Base-by-base conservation (phyloP, 306 rosid genomes). In the Erythrophleum fordii region DNA sequence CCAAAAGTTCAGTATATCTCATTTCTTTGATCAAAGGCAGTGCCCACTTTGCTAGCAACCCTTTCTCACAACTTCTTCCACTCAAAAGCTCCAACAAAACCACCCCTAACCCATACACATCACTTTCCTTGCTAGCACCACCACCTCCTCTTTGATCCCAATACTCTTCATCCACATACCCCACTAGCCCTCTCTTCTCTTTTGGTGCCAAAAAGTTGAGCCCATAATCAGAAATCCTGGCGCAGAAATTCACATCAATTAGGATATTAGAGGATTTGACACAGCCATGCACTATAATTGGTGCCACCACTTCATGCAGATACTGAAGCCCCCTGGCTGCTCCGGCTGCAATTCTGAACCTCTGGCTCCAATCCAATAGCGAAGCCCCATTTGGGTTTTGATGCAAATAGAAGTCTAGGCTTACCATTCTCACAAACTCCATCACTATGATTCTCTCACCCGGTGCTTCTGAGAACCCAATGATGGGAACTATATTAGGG, bases 21-120 rank as follows among this genome's bases (percentile, higher is more conserved):
- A 35, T 83, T 41, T 83, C 93, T 67, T 86, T 93, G 0, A 95
- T 93, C 92, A 95, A 83, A 76, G 97, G 97, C 93, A 88, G 72
- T 16, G 91, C 93, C 99, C 97, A 93, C 17, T 88, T 91, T 23
- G 81, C 91, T 20, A 95, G 56, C 48, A 75, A 68, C 3, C 97
- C 97, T 69, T 86, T 91, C 51, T 91, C 93, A 73, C 94, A 88
- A 8, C 73, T 73, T 77, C 94, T 91, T 42, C 99, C 99, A 80
- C 92, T 95, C 81, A 95, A 74, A 76, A 95, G 61, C 89, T 95
- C 97, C 77, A 95, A 85, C 62, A 93, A 44, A 18, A 95, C 87
- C 61, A 95, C 91, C 31, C 99, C 99, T 79, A 91, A 89, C 2
- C 98, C 98, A 75, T 89, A 93, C 41, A 95, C 88, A 76, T 95